Evolutionary conservation across 768 basidiomycete genomes (phyloP).

Genomic region (Leccinum subgranulosum): DNA sequence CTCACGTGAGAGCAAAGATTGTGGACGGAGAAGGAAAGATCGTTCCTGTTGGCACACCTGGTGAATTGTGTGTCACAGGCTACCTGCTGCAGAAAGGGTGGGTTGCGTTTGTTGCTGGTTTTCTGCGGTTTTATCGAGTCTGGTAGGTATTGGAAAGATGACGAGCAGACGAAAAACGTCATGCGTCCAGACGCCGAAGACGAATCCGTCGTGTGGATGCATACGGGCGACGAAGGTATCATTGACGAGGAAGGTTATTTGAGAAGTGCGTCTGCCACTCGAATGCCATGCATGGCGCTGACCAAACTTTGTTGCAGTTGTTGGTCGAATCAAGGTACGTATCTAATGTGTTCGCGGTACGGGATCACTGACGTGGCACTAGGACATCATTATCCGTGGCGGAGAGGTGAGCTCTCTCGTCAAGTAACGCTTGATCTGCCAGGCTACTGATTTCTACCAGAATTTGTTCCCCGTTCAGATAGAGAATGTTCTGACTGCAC

Average conservation of each 20-base stretch:
- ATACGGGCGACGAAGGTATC: slow-evolving; percentile 78
- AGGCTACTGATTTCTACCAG: slow-evolving; percentile 31
- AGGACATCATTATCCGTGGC: slow-evolving; percentile 85
- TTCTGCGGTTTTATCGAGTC: background rate
- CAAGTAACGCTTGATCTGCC: no score
- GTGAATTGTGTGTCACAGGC: slow-evolving; percentile 71
- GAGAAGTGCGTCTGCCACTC: slow-evolving; percentile 44
- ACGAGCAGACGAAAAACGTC: slow-evolving; percentile 58
- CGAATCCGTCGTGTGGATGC: slow-evolving; percentile 69
- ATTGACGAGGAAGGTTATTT: slow-evolving; percentile 83
- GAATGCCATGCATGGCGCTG: background rate
- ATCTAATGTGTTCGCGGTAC: background rate
- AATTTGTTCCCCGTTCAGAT: slow-evolving; percentile 85
- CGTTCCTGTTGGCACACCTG: slow-evolving; percentile 70
- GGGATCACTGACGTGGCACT: slow-evolving; percentile 1
- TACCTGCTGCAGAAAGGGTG: slow-evolving; percentile 82
- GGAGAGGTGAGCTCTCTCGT: slow-evolving; percentile 55
- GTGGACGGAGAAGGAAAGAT: slow-evolving; percentile 55
- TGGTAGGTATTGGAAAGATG: slow-evolving; percentile 72
- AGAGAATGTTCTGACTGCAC: slow-evolving; percentile 64
- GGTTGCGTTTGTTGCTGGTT: background rate
- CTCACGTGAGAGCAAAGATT: slow-evolving; percentile 76
- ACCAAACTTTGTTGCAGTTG: slow-evolving; percentile 45
- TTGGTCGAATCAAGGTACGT: slow-evolving; percentile 73
- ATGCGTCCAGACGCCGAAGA: slow-evolving; percentile 53